A percentile compares a stretch with the other conserved stretches of the same genome.
Conservation (phyloP, 345 rosid genomes). For the Dipteronia sinensis region DNA sequence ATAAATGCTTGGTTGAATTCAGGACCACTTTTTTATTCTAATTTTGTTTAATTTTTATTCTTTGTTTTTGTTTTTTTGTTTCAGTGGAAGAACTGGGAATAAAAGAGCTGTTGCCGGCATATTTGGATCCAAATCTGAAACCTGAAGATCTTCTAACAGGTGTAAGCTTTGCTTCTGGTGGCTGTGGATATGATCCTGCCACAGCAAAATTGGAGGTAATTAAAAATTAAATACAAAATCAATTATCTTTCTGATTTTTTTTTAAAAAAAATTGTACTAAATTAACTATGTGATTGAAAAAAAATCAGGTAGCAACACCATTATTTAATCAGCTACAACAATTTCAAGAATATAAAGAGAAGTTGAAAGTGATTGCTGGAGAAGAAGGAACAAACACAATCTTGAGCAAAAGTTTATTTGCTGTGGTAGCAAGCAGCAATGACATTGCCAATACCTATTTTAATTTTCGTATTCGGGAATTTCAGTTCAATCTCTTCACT, state of each 20-base stretch:
- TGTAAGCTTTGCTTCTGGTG: constrained; percentile 77
- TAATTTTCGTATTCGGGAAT: constrained; percentile 23
- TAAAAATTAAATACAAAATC: background rate
- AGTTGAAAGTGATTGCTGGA: constrained; percentile 41
- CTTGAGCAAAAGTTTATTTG: constrained; percentile 29
- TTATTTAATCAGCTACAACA: constrained; percentile 39
- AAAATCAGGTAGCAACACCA: constrained; percentile 39
- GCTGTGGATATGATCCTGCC: constrained; percentile 61
- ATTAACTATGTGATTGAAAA: background rate
- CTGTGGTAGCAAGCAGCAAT: constrained; percentile 52
- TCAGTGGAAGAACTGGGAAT: constrained; percentile 67
- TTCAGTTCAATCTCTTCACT: constrained; percentile 36
- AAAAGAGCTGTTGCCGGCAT: constrained; percentile 58
- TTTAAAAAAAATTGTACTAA: background rate
- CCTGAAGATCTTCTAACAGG: constrained; percentile 66
- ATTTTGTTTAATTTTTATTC: background rate
- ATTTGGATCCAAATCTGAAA: constrained; percentile 49
- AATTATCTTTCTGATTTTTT: background rate
- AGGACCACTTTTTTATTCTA: background rate
- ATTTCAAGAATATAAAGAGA: constrained; percentile 44
- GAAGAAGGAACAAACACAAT: constrained; percentile 34
- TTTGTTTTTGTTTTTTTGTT: background rate
- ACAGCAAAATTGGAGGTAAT: constrained; percentile 55
- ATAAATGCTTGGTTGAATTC: no score
- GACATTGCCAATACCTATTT: constrained; percentile 57